A percentile compares a stretch with the other conserved stretches of the same genome.
These are phyloP conservation scores for Mycena maculata DNA, from an alignment of 768 basidiomycete genomes.

Conservation along the genomic window DNA sequence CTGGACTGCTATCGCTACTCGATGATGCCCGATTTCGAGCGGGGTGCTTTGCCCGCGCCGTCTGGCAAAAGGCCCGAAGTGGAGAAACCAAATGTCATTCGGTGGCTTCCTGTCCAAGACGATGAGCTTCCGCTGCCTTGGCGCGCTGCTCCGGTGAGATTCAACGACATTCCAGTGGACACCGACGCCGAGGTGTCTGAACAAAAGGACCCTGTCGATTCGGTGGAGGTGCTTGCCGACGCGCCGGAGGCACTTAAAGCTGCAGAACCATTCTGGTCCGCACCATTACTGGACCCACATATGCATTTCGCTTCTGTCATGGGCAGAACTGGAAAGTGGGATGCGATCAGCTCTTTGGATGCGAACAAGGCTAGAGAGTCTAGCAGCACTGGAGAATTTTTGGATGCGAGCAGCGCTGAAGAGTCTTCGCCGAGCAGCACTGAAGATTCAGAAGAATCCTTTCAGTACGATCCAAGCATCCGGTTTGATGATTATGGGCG, in stretches of 20 bases:
- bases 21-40: slow-evolving; percentile 3
- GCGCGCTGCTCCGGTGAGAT: neutral
- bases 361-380: no score
- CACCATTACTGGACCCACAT: no score
- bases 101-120: neutral
- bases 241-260: no score
- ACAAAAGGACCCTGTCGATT: no score
- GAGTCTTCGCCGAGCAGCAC: neutral
- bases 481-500: slow-evolving; percentile 14
- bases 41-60: neutral
- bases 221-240: no score
- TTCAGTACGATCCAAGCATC: neutral
- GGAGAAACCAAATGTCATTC: no score
- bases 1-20: slow-evolving; percentile 7
- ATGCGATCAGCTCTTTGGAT: no score
- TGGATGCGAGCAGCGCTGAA: neutral
- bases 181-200: neutral
- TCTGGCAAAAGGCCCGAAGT: neutral
- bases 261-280: no score
- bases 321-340: no score
- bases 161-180: neutral
- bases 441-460: neutral
- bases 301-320: no score
- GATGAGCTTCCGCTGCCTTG: neutral
- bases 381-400: no score